These are phyloP conservation scores for Gryganskiella cystojenkinii DNA, from an alignment of 192 early-diverging fungal species.

Conservation along the genomic window DNA sequence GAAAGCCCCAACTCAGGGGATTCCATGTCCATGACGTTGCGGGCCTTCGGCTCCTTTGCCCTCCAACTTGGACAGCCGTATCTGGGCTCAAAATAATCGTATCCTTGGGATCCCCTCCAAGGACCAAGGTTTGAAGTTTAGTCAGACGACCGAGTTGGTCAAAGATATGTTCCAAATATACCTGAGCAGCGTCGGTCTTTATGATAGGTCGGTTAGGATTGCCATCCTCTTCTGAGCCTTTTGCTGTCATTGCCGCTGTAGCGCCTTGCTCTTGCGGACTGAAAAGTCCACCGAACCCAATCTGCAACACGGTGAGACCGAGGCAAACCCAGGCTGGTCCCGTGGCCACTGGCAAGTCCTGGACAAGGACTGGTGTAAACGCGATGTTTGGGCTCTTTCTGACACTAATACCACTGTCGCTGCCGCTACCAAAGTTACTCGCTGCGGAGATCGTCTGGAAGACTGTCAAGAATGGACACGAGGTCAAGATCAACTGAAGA, in stretches of 20 bases:
- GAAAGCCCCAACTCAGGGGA: no score
- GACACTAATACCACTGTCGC: no score
- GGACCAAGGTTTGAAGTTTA: slow-evolving; percentile 1
- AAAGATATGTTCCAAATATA: slow-evolving; percentile 18
- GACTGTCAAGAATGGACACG: slow-evolving; percentile 20
- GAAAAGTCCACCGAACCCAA: slow-evolving; percentile 26
- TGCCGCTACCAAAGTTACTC: no score
- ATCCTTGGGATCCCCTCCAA: slow-evolving; percentile 28
- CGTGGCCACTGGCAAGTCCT: slow-evolving; percentile 9
- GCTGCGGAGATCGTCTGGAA: slow-evolving; percentile 1
- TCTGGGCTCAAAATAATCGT: no score
- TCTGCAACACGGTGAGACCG: slow-evolving; percentile 7
- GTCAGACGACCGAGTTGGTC: slow-evolving; percentile 16
- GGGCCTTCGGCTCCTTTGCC: no score
- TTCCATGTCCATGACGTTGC: no score
- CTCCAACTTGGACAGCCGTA: not conserved
- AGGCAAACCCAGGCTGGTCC: slow-evolving; percentile 10
- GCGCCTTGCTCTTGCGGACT: no score
- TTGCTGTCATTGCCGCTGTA: no score
- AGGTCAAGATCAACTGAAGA: slow-evolving; percentile 16
- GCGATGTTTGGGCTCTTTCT: no score
- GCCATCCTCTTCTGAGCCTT: no score
- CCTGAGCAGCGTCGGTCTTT: not conserved
- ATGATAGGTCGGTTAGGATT: no score
- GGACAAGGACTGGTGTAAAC: slow-evolving; percentile 5